Base-by-base conservation (phyloP, 345 rosid genomes). In the Hypericum perforatum region DNA sequence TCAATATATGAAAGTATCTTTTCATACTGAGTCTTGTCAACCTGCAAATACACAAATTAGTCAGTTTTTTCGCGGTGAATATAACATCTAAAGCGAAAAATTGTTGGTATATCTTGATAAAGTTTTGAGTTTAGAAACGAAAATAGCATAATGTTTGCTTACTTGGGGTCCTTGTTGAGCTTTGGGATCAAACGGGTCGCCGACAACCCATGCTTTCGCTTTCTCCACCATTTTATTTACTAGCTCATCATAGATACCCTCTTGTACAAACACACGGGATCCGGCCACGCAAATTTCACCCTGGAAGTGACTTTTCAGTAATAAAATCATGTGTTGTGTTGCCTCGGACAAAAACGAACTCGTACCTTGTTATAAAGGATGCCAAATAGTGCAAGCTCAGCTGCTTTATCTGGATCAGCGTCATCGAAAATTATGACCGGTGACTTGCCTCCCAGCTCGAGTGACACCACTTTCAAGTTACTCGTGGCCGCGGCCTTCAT, bases 401-500 rank as follows among this genome's bases (percentile, higher is more conserved):
- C 76, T 5, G 95, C 95, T 55, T 46, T 61, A 48, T 82, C 65
- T 7, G 72, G 43, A 67, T 84, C 89, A 38, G 94, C 97, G 39
- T 90, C 97, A 8, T 90, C 77, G 45, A 84, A 86, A 32, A 90
- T 74, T 12, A 84, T 53, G 14, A 90, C 61, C 38, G 97, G 97
- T 4, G 91, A 86, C 66, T 90, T 90, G 10, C 95, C 94, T 0
- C 97, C 97, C 15, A 86, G 63, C 60, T 90, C 97, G 0, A 90
- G 81, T 0, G 94, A 75, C 7, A 86, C 82, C 11, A 58, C 64
- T 41, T 90, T 90, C 65, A 90, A 70, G 61, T 86, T 90, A 64
- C 94, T 86, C 40, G 61, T 36, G 0, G 95, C 97, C 29, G 95
- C 76, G 3, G 94, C 86, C 45, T 78, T 69, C 89, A 90, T 82